Conservation (phyloP, 495 filamentous ascomycete species). For the Trichoderma asperelloides region DNA sequence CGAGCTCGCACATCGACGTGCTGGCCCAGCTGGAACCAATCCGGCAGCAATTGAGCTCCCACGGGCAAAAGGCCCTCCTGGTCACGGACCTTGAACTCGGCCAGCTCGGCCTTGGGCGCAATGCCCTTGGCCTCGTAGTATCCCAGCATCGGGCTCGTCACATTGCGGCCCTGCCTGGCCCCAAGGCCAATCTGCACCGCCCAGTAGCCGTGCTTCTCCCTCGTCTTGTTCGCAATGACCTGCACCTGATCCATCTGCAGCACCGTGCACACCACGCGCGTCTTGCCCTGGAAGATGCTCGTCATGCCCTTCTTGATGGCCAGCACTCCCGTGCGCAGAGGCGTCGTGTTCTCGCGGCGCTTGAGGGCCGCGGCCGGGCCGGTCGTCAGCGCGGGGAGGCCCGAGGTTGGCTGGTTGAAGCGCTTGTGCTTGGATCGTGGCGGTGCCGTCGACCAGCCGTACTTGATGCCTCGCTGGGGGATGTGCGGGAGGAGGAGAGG, state of each 20-base stretch:
- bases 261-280: conserved; percentile 78
- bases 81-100: conserved; percentile 80
- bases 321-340: conserved; percentile 71
- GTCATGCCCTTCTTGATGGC: conserved; percentile 94
- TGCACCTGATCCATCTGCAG: conserved; percentile 90
- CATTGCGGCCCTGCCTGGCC: conserved; percentile 63
- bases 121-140: conserved; percentile 73
- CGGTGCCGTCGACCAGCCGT: conserved; percentile 44
- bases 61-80: conserved; percentile 62
- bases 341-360: conserved; percentile 67
- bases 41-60: conserved; percentile 63
- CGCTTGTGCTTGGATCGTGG: conserved; percentile 28
- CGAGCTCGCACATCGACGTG: conserved; percentile 76
- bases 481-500: conserved; percentile 35
- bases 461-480: conserved; percentile 39
- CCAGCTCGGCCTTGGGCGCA: conserved; percentile 69
- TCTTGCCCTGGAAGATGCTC: conserved; percentile 69
- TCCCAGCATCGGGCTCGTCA: conserved; percentile 70
- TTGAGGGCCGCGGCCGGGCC: conserved; percentile 71
- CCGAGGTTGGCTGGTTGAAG: conserved; percentile 43
- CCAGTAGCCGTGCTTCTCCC: conserved; percentile 73
- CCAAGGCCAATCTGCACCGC: conserved; percentile 85
- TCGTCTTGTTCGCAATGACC: conserved; percentile 76
- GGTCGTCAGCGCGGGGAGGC: conserved; percentile 51
- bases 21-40: conserved; percentile 86